Evolutionary conservation across 2,329 filamentous ascomycete genomes (phyloP).

Genomic region (Diaporthe citriasiana): DNA sequence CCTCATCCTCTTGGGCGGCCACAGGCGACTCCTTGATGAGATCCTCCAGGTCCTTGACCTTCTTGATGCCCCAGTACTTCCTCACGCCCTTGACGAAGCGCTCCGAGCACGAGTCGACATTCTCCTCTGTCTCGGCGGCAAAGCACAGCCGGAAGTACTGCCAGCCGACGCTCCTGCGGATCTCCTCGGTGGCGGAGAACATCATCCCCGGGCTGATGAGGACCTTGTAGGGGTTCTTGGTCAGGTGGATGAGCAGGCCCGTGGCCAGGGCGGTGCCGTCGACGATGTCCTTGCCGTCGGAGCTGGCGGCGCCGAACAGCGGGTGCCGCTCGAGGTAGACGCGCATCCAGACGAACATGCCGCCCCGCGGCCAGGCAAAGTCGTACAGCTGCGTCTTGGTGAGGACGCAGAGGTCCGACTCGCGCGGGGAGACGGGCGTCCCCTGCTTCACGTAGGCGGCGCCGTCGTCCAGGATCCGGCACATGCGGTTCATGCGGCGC

Average conservation of each 20-base stretch:
- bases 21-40: slow-evolving; percentile 59
- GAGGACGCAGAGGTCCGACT: slow-evolving; percentile 80
- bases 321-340: slow-evolving; percentile 82
- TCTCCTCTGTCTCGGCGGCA: slow-evolving; percentile 82
- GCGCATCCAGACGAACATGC: slow-evolving; percentile 93
- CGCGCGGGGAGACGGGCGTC: slow-evolving; percentile 57
- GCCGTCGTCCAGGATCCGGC: slow-evolving; percentile 77
- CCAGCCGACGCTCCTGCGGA: slow-evolving; percentile 73
- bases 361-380: slow-evolving; percentile 85
- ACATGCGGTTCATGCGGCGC: slow-evolving; percentile 86
- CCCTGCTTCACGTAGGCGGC: slow-evolving; percentile 75
- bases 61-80: slow-evolving; percentile 83
- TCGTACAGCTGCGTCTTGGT: slow-evolving; percentile 81
- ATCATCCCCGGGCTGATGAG: slow-evolving; percentile 79
- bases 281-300: slow-evolving; percentile 57
- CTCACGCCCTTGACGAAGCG: slow-evolving; percentile 78
- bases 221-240: slow-evolving; percentile 76
- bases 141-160: slow-evolving; percentile 86
- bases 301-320: slow-evolving; percentile 63
- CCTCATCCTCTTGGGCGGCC: slow-evolving; percentile 38
- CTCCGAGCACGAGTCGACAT: slow-evolving; percentile 72
- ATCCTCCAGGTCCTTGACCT: slow-evolving; percentile 74
- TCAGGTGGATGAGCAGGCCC: slow-evolving; percentile 80
- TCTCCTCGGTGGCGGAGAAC: slow-evolving; percentile 77
- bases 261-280: slow-evolving; percentile 69